phyloP scores from a whole-genome alignment of 176 grass and related monocot species.

The Stipa capillata region DNA sequence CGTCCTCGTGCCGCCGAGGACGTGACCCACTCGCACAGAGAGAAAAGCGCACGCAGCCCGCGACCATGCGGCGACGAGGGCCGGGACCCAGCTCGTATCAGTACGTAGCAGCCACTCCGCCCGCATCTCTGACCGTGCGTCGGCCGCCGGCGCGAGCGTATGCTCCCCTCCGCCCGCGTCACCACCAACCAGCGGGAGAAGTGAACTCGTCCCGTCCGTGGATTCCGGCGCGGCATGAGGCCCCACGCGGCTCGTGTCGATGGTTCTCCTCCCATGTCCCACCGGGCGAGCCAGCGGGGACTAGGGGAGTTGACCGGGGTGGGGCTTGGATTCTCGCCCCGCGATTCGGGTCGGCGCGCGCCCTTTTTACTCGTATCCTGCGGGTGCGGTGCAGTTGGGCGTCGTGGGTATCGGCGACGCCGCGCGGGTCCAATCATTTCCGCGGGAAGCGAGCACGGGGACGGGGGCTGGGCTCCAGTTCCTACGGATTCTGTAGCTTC shows the following conservation, averaged over 20 bases:
- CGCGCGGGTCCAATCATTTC: not conserved
- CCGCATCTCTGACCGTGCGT: not conserved
- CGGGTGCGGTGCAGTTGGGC: not conserved
- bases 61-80: not conserved
- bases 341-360: not conserved
- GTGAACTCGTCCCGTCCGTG: not conserved
- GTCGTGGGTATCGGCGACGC: not conserved
- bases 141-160: not conserved
- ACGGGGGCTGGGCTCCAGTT: not conserved
- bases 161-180: not conserved
- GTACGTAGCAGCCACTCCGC: not conserved
- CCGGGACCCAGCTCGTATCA: no score
- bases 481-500: not conserved
- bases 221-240: slow-evolving; percentile 14
- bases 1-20: not conserved
- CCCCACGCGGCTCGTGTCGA: no score
- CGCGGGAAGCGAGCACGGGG: not conserved
- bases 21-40: no score
- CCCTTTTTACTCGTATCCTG: not conserved
- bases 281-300: not conserved
- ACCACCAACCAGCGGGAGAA: not conserved
- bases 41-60: not conserved
- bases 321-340: not conserved
- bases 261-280: no score
- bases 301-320: not conserved